Evolutionary conservation across 805 yeast species (phyloP), one percentile per base, ranked within the genome.

Genomic region (Myxozyma lipomycoides): DNA sequence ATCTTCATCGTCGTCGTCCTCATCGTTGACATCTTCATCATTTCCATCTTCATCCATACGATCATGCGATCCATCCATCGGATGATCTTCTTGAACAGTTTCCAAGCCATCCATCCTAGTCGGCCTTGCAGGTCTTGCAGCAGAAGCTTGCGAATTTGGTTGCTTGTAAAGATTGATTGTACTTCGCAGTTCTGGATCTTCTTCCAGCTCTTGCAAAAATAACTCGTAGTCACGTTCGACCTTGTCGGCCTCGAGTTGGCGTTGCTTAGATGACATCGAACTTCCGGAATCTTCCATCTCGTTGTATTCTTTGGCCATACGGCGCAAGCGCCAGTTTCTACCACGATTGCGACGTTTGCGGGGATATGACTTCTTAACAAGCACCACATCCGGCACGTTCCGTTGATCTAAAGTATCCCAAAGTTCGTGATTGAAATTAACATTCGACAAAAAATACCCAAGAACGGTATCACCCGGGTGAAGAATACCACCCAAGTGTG

Each of bases 121-220:
- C 23, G 42, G 44, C 45, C 43, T 46, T 6, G 44, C 26, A 22
- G 35, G 37, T 25, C 51, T 37, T 30, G 56, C 46, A 5, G 57
- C 49, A 17, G 15, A 6, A 25, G 51, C 43, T 45, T 61, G 65
- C n/a, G 62, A 54, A 40, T 60, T 61, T 32, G 64, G 48, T 21
- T 83, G 80, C 73, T 89, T 93, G 75, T 93, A 93, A 64, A 93
- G 65, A 67, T 93, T 91, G 69, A 93, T 81, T 41, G 88, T 81
- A 63, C 84, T 89, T 75, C 98, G 85, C 67, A 93, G 78, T 67
- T 93, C 98, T 48, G 82, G 82, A 71, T 93, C 98, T 71, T 93
- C 98, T 74, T 93, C 98, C 67, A 93, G 80, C 69, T 93, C 96
- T 73, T 88, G 97, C 72, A 93, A 79, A 86, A 93, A 93, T 60